phyloP scores from a whole-genome alignment of 2,329 filamentous ascomycete species.

The Penicillium olsonii region DNA sequence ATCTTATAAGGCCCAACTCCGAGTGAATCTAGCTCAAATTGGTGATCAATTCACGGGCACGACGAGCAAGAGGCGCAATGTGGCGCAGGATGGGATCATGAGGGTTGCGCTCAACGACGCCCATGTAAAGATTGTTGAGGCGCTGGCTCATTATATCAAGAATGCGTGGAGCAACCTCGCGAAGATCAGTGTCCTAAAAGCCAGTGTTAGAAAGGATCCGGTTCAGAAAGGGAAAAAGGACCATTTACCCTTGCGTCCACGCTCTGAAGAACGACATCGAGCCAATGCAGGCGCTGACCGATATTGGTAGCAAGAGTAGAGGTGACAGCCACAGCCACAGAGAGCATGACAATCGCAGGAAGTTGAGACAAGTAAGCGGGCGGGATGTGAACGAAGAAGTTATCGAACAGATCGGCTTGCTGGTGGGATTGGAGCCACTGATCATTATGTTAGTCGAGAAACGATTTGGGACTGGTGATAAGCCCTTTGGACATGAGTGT shows the following conservation, averaged over 20 bases:
- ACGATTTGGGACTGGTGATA: background rate
- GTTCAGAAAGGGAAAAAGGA: background rate
- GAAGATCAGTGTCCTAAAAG: conserved; percentile 54
- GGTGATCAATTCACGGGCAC: conserved; percentile 40
- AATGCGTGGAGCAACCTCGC: conserved; percentile 59
- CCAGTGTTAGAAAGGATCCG: conserved; percentile 1
- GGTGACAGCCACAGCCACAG: conserved; percentile 64
- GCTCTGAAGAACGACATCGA: conserved; percentile 56
- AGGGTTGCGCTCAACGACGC: conserved; percentile 54
- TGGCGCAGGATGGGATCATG: conserved; percentile 54
- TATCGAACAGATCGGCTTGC: conserved; percentile 62
- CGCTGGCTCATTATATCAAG: conserved; percentile 62
- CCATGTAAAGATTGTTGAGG: conserved; percentile 59
- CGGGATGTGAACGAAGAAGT: conserved; percentile 59
- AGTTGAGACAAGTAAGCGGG: conserved; percentile 58
- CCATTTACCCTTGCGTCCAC: conserved; percentile 56
- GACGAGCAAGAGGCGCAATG: conserved; percentile 50
- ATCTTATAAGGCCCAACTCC: background rate
- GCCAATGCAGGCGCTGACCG: conserved; percentile 59
- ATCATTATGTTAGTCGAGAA: conserved; percentile 25
- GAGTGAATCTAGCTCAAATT: conserved; percentile 1
- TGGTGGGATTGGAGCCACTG: conserved; percentile 64
- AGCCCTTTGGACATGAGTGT: background rate
- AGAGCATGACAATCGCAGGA: conserved; percentile 60
- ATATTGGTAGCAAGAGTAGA: conserved; percentile 56